Evolutionary conservation across 2,329 filamentous ascomycete species (phyloP).

Genomic region (Pseudopithomyces maydicus): DNA sequence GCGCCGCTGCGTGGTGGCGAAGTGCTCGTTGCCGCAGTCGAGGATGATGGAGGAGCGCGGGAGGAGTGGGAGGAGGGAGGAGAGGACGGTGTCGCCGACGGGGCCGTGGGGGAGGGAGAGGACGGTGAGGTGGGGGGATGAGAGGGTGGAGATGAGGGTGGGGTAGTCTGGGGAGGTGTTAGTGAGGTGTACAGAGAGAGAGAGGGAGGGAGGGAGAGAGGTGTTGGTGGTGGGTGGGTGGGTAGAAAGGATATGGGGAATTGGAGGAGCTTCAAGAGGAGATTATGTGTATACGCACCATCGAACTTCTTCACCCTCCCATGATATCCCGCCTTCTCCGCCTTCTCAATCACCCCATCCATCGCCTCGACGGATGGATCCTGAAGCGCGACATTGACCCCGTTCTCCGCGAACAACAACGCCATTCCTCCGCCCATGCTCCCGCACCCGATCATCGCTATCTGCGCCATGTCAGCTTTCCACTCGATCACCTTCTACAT

Average conservation of each 20-base stretch:
- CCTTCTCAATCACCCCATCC: slow-evolving; percentile 49
- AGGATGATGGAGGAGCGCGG: slow-evolving; percentile 68
- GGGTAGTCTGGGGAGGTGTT: slow-evolving; percentile 51
- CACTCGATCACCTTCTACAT: no score
- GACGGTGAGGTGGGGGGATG: slow-evolving; percentile 56
- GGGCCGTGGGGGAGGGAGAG: slow-evolving; percentile 59
- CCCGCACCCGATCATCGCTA: slow-evolving; percentile 63
- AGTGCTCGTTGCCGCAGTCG: slow-evolving; percentile 72
- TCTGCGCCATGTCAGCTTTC: slow-evolving; percentile 35
- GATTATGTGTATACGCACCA: slow-evolving; percentile 17
- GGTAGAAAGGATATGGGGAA: background rate
- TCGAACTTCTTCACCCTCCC: slow-evolving; percentile 47
- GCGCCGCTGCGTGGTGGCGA: slow-evolving; percentile 65
- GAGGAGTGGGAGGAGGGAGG: slow-evolving; percentile 57
- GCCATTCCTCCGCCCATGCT: slow-evolving; percentile 66
- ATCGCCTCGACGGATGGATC: slow-evolving; percentile 59
- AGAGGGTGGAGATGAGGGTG: slow-evolving; percentile 55
- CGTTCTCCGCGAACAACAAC: slow-evolving; percentile 63
- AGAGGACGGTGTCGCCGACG: slow-evolving; percentile 55
- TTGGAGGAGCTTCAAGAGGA: no score
- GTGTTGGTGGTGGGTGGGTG: slow-evolving; percentile 18
- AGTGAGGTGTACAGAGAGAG: no score
- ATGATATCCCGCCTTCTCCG: slow-evolving; percentile 46
- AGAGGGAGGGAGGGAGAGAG: no score
- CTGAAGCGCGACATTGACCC: slow-evolving; percentile 59